Evolutionary conservation across 805 yeast genomes (phyloP), one percentile per base, ranked within the genome.

Genomic region (Phaffomyces antillensis): DNA sequence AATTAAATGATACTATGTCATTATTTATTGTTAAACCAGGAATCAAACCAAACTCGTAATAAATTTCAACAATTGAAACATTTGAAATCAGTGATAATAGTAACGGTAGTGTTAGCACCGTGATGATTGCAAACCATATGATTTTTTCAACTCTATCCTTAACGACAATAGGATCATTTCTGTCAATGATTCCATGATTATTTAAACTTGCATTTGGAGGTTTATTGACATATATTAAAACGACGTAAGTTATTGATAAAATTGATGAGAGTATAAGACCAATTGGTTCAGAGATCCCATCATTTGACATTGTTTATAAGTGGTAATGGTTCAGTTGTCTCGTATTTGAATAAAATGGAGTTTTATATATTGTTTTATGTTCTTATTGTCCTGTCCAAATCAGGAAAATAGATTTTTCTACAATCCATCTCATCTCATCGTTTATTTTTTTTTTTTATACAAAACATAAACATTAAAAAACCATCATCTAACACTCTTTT

Each of bases 161-260:
- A 3, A 79, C 67, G 6, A 77, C 73, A 0, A 17, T 39, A 0
- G 70, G 68, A 36, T 76, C 71, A 55, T 78, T 66, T 31, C 85
- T 46, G 39, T 58, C 54, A 11, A 47, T 38, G 3, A 23, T 31
- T 9, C 38, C 37, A 30, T 37, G 30, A 28, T 24, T 61, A 55
- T 17, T 37, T 9, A 8, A 49, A 48, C 5, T 59, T 52, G 9
- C 43, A 45, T 36, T 18, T 40, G 32, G 11, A 24, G 55, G 45
- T 30, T 45, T 55, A 43, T 41, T 33, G 17, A 62, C 42, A 50
- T 71, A 71, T 15, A 78, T 62, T 26, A 63, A 66, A 4, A 60
- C 52, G 15, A 79, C 83, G 55, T 77, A 79, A 4, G 71, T 62
- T 12, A 64, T 44, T 1, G 83, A 72, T 4, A 76, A 56, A 0